Evolutionary conservation across 371 early-diverging fungal genomes (phyloP).

Genomic region (Rhizomucor pusillus): DNA sequence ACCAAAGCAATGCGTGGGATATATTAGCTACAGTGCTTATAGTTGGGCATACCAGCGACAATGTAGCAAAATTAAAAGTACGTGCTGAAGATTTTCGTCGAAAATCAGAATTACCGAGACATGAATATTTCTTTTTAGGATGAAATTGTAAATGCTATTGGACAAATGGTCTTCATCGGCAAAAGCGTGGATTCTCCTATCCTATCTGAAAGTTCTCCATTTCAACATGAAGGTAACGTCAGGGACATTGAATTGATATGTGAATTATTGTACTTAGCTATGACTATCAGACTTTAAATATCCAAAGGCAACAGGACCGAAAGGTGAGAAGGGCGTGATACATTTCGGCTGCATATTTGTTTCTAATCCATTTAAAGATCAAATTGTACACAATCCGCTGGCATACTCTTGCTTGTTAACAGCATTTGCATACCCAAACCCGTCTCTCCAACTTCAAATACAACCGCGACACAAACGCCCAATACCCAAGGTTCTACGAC

Average conservation of each 20-base stretch:
- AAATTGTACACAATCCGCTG: constrained; percentile 41
- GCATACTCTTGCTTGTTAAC: constrained; percentile 46
- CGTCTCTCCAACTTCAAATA: constrained; percentile 15
- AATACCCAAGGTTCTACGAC: constrained; percentile 16
- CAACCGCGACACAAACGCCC: constrained; percentile 12
- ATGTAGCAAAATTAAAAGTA: constrained; percentile 39
- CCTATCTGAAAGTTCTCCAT: constrained; percentile 51
- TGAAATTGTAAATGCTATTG: constrained; percentile 40
- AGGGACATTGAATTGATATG: not conserved
- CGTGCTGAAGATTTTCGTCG: not conserved
- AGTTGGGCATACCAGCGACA: constrained; percentile 33
- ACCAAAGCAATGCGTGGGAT: constrained; percentile 36
- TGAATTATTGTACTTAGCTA: not conserved
- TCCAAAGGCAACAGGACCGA: constrained; percentile 16
- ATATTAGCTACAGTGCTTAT: constrained; percentile 35
- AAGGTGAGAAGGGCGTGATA: constrained; percentile 13
- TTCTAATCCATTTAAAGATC: constrained; percentile 14
- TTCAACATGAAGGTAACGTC: constrained; percentile 47
- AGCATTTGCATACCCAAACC: constrained; percentile 39
- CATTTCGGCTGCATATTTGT: not conserved
- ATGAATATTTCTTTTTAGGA: constrained; percentile 22
- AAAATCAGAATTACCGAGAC: not conserved
- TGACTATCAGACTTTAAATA: constrained; percentile 26
- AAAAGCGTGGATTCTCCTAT: constrained; percentile 44
- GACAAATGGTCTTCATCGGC: constrained; percentile 50